These are phyloP conservation scores for Wickerhamomyces sp. DNA, from an alignment of 1,139 yeast genomes.

Conservation along the genomic window DNA sequence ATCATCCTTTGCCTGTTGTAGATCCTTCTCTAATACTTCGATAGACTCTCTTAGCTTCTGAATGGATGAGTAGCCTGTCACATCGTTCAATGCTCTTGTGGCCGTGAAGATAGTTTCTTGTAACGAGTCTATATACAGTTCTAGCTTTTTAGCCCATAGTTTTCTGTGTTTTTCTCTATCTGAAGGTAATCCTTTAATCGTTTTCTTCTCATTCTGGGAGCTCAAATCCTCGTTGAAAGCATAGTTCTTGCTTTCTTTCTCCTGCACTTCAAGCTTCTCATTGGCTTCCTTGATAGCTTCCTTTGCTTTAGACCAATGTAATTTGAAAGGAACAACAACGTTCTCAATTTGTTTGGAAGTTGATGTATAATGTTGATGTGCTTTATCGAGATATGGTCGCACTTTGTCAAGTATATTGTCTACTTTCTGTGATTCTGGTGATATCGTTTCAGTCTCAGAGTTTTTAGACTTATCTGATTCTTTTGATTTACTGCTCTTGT, in stretches of 20 bases:
- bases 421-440: not conserved
- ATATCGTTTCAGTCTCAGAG: not conserved
- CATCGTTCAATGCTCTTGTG: conserved; percentile 75
- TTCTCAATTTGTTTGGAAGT: conserved; percentile 11
- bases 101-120: conserved; percentile 67
- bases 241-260: conserved; percentile 25
- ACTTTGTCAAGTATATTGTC: conserved; percentile 14
- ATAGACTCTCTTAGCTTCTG: conserved; percentile 66
- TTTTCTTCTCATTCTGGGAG: conserved; percentile 16
- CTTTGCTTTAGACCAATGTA: conserved; percentile 28
- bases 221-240: conserved; percentile 30
- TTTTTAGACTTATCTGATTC: not conserved
- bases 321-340: conserved; percentile 13
- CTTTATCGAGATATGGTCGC: conserved; percentile 18
- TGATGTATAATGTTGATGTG: conserved; percentile 13
- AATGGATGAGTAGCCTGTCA: conserved; percentile 86
- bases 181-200: conserved; percentile 36
- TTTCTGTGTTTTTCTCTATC: conserved; percentile 37
- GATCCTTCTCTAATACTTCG: conserved; percentile 43
- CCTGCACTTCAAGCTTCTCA: conserved; percentile 30
- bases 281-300: conserved; percentile 32
- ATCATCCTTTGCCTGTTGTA: conserved; percentile 44
- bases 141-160: conserved; percentile 53
- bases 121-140: conserved; percentile 53
- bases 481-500: not conserved